A percentile compares a stretch with the other conserved stretches of the same genome.
phyloP scores from a whole-genome alignment of 2,329 filamentous ascomycete genomes.

The Diaporthe helianthi region DNA sequence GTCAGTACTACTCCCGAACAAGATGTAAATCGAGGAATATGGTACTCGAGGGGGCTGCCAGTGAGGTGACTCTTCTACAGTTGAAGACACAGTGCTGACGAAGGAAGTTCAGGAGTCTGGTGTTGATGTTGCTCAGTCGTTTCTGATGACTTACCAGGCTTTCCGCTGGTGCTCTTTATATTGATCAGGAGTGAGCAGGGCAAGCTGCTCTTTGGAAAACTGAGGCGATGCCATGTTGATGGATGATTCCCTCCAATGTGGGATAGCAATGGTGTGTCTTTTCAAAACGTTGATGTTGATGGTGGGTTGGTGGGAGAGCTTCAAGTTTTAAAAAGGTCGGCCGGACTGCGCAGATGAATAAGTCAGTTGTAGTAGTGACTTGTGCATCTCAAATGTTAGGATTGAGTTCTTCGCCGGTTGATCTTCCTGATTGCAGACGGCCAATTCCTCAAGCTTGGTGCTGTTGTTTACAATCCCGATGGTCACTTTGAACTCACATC shows the following conservation, averaged over 20 bases:
- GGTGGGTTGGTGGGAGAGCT: background rate
- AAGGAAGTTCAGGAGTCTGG: too few species aligned
- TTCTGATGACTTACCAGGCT: background rate
- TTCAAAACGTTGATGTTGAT: background rate
- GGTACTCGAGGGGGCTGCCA: too few species aligned
- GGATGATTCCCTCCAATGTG: background rate
- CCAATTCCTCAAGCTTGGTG: background rate
- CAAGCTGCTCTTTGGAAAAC: background rate
- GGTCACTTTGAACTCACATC: background rate
- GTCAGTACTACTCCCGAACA: background rate
- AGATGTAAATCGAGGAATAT: background rate
- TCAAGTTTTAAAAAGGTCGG: background rate
- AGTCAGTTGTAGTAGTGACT: background rate
- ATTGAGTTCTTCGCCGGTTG: background rate
- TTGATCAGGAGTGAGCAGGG: background rate
- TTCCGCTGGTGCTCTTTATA: background rate
- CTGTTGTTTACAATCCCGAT: background rate
- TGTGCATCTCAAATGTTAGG: too few species aligned
- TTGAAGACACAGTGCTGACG: background rate
- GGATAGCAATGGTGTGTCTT: background rate
- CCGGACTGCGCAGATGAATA: background rate
- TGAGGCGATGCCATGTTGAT: background rate
- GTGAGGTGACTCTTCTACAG: background rate
- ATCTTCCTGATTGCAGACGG: background rate
- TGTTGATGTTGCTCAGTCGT: background rate